Percentiles rank a stretch among this genome's conserved stretches.
phyloP scores from a whole-genome alignment of 2,329 filamentous ascomycete species.

The Elsinoe batatas region DNA sequence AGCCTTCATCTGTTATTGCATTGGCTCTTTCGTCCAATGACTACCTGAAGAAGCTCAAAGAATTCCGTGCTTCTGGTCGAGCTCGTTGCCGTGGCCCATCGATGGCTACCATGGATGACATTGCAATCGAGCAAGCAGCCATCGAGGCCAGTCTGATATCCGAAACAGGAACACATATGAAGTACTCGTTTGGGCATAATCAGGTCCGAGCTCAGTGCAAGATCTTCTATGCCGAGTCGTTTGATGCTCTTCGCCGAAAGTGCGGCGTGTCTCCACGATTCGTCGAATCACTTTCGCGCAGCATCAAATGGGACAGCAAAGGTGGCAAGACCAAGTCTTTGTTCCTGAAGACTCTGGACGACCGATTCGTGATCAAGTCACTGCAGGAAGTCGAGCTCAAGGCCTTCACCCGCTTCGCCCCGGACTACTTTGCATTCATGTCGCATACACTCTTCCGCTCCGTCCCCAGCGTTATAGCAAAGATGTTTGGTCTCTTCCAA shows the following conservation, averaged over 20 bases:
- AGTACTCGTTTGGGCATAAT: conserved; percentile 90
- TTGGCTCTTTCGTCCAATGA: conserved; percentile 82
- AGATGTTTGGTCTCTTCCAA: conserved; percentile 98
- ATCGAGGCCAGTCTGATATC: conserved; percentile 79
- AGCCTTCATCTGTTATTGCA: conserved; percentile 91
- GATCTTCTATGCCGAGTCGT: conserved; percentile 96
- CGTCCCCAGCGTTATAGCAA: conserved; percentile 90
- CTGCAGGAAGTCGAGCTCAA: conserved; percentile 84
- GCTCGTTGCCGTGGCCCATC: conserved; percentile 18
- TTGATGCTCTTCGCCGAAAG: conserved; percentile 85
- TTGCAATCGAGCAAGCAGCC: conserved; percentile 49
- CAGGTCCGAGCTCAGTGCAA: conserved; percentile 96
- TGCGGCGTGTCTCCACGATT: conserved; percentile 91
- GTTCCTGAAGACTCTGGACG: conserved; percentile 92
- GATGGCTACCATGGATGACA: conserved; percentile 17
- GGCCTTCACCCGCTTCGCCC: conserved; percentile 89
- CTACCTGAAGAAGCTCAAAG: conserved; percentile 68
- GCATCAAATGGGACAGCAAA: conserved; percentile 95
- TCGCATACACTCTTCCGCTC: conserved; percentile 88
- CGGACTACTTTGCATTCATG: conserved; percentile 96
- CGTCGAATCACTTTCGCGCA: conserved; percentile 87
- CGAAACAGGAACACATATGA: conserved; percentile 81
- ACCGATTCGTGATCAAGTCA: conserved; percentile 85
- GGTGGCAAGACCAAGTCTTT: conserved; percentile 97
- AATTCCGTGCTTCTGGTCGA: conserved; percentile 41